phyloP scores from a whole-genome alignment of 495 filamentous ascomycete species.

The Platismatia glauca region DNA sequence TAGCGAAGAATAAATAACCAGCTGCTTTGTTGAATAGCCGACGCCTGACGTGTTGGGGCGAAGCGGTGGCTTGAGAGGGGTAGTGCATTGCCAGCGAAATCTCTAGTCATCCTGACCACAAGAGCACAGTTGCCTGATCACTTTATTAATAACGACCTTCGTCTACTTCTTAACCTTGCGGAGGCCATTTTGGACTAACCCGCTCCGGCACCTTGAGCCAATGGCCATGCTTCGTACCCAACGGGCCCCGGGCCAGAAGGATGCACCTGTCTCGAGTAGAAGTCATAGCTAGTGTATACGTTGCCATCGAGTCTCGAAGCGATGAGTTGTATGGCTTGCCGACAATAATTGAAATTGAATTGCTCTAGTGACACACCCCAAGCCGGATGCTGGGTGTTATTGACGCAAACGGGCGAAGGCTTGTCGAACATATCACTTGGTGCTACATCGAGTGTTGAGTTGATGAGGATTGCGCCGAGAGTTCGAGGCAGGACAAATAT shows the following conservation, averaged over 20 bases:
- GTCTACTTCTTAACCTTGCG: neutral
- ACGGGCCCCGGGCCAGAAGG: neutral
- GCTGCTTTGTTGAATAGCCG: neutral
- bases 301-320: neutral
- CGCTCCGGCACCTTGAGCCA: neutral
- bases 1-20: conserved; percentile 1
- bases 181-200: neutral
- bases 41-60: neutral
- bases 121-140: neutral
- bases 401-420: neutral
- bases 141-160: neutral
- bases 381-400: neutral
- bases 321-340: neutral
- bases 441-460: neutral
- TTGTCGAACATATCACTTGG: neutral
- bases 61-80: neutral
- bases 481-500: neutral
- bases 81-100: neutral
- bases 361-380: neutral
- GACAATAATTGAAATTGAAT: neutral
- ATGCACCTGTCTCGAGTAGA: neutral
- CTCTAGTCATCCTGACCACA: conserved; percentile 6
- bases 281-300: neutral
- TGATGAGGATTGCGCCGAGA: neutral
- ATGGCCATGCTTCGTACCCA: neutral